Percentiles rank a stretch among this genome's conserved stretches.
phyloP scores from a whole-genome alignment of 2,329 filamentous ascomycete genomes.

The Didymella segeticola region DNA sequence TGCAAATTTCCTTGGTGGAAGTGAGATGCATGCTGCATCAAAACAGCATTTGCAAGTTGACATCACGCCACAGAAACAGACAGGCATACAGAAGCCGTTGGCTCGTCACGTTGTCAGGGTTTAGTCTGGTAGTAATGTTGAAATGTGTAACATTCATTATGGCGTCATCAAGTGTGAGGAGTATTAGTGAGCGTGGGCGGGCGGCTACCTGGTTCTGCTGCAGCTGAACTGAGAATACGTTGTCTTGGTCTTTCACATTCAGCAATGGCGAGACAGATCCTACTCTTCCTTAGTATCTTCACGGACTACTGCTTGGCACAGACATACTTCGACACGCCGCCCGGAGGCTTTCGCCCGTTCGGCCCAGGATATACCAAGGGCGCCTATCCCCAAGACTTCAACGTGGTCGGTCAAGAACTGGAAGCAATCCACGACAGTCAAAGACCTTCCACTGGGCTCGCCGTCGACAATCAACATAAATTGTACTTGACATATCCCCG shows the following conservation, averaged over 20 bases:
- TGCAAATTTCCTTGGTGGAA: too few relatives aligned
- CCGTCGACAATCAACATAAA: slow-evolving; percentile 47
- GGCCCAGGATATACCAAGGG: slow-evolving; percentile 22
- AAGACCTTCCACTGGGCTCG: slow-evolving; percentile 49
- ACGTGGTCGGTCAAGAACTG: slow-evolving; percentile 44
- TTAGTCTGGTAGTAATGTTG: not conserved
- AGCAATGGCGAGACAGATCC: not conserved
- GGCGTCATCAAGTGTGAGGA: not conserved
- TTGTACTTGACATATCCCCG: slow-evolving; percentile 54
- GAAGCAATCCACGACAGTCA: slow-evolving; percentile 50
- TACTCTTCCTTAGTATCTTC: not conserved
- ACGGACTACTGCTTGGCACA: not conserved
- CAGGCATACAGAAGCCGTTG: not conserved
- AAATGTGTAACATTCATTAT: not conserved
- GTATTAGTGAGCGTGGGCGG: too few relatives aligned
- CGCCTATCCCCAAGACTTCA: slow-evolving; percentile 46
- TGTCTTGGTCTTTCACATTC: not conserved
- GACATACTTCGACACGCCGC: slow-evolving; percentile 19
- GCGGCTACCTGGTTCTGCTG: not conserved
- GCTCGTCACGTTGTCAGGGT: not conserved
- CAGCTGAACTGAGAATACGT: not conserved
- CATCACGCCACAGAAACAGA: not conserved
- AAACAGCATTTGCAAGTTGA: not conserved
- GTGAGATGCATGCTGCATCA: too few relatives aligned
- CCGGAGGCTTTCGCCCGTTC: slow-evolving; percentile 19